These are phyloP conservation scores for Aspergillus tanneri DNA, from an alignment of 2,329 filamentous ascomycete species.

Conservation along the genomic window DNA sequence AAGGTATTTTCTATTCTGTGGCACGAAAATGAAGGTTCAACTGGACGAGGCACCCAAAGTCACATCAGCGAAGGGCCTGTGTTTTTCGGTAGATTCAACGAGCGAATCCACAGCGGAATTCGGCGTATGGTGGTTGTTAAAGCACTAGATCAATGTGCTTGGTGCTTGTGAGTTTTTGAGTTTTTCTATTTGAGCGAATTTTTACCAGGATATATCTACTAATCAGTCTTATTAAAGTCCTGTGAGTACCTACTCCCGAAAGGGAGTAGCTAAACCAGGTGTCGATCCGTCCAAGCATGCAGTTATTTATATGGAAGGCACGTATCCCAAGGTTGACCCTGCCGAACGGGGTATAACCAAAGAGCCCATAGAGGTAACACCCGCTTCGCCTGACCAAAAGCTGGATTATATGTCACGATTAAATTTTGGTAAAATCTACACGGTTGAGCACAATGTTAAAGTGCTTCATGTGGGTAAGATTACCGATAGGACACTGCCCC, in stretches of 20 bases:
- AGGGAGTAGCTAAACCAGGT: slow-evolving; percentile 38
- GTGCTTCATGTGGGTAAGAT: slow-evolving; percentile 42
- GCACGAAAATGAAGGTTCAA: slow-evolving; percentile 28
- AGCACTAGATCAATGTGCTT: slow-evolving; percentile 26
- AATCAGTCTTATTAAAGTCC: slow-evolving; percentile 26
- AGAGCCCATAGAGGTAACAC: slow-evolving; percentile 36
- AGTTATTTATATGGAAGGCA: slow-evolving; percentile 34
- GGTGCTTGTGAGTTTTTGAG: slow-evolving; percentile 33
- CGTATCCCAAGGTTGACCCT: slow-evolving; percentile 9
- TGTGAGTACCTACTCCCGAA: slow-evolving; percentile 41
- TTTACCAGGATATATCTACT: neutral
- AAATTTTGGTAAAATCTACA: slow-evolving; percentile 44
- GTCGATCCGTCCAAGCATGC: slow-evolving; percentile 40
- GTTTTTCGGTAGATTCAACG: slow-evolving; percentile 16
- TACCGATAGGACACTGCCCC: slow-evolving; percentile 24
- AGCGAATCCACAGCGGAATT: slow-evolving; percentile 30
- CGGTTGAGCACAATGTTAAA: slow-evolving; percentile 46
- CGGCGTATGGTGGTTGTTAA: slow-evolving; percentile 37
- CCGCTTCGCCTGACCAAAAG: slow-evolving; percentile 18
- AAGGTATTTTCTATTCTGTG: slow-evolving; percentile 35
- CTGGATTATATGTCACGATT: slow-evolving; percentile 39
- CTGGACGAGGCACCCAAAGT: slow-evolving; percentile 13
- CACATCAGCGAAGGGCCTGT: slow-evolving; percentile 17
- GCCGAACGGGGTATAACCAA: slow-evolving; percentile 38
- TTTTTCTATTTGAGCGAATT: neutral